Conservation (phyloP, 1,284 basidiomycete genomes). For the Nidula niveotomentosa region DNA sequence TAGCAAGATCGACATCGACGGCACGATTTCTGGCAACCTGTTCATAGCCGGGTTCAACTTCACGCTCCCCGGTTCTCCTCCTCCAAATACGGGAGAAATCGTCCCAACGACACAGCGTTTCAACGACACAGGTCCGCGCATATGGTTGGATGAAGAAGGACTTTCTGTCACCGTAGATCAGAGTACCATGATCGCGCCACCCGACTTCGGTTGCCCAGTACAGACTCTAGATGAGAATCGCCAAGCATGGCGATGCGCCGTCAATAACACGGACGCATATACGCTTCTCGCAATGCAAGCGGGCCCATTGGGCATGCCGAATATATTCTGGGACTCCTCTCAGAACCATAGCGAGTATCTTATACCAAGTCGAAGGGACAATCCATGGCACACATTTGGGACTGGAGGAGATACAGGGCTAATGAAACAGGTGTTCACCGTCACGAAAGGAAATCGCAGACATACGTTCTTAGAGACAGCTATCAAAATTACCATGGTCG, state of each 20-base stretch:
- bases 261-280: slow-evolving; percentile 6
- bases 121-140: slow-evolving; percentile 7
- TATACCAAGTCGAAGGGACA: slow-evolving; percentile 9
- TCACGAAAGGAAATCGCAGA: slow-evolving; percentile 13
- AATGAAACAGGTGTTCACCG: slow-evolving; percentile 21
- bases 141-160: slow-evolving; percentile 15
- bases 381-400: slow-evolving; percentile 13
- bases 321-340: slow-evolving; percentile 10
- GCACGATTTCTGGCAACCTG: slow-evolving; percentile 12
- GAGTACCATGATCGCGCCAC: slow-evolving; percentile 1
- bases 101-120: slow-evolving; percentile 5
- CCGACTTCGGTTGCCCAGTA: neutral
- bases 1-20: slow-evolving; percentile 9
- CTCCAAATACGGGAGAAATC: neutral
- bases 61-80: slow-evolving; percentile 9
- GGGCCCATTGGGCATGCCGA: slow-evolving; percentile 6
- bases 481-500: slow-evolving; percentile 12
- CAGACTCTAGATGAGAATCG: neutral
- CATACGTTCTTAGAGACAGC: slow-evolving; percentile 18
- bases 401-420: slow-evolving; percentile 12
- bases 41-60: slow-evolving; percentile 16
- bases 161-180: slow-evolving; percentile 12
- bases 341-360: slow-evolving; percentile 6
- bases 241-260: slow-evolving; percentile 9
- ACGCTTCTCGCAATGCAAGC: neutral